Base-by-base conservation (phyloP, 1,284 basidiomycete genomes). In the Boletus smithii region DNA sequence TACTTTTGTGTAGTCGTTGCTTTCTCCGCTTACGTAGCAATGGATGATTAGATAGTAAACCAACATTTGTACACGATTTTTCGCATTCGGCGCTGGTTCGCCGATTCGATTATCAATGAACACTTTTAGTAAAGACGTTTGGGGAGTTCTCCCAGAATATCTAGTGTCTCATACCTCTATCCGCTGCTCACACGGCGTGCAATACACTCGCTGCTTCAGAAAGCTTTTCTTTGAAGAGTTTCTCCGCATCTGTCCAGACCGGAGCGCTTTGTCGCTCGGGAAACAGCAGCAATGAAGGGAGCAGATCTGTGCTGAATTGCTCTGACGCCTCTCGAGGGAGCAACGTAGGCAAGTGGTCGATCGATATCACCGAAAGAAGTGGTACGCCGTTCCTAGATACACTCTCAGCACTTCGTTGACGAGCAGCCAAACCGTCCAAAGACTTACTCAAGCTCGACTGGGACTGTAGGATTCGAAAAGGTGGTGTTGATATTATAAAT, bases 401-500 rank as follows among this genome's bases (percentile, higher is more conserved):
- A 42, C 30, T 7, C 7, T 58, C 51, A 54, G 44, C 22, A 22
- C 41, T 23, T 31, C 24, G 26, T 10, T 20, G 3, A 23, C 10
- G 13, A 27, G 36, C 37, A 40, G 17, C 11, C 42, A 17, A 37
- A 38, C 10, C 44, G 8, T 30, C 24, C 41, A 35, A 38, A 29
- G 14, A 74, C 86, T 69, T 54, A 89, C 86, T 78, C 81, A 57
- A 89, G 80, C 46, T 84, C 80, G 41, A 97, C 94, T 53, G 86
- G 77, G 35, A 98, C 92, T 2, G 95, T 98, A 10, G 97, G 97
- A 55, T 91, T 79, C 46, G 88, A 82, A 69, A 99, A 99, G 3
- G 93, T 95, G 16, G 97, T 99, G 73, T 98, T 98, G 73, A 97
- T 81, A 50, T 71, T 77, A 74, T 99, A 99, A 56, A 99, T 88